These are phyloP conservation scores for Neofusicoccum parvum DNA, from an alignment of 2,329 filamentous ascomycete species.

Conservation along the genomic window DNA sequence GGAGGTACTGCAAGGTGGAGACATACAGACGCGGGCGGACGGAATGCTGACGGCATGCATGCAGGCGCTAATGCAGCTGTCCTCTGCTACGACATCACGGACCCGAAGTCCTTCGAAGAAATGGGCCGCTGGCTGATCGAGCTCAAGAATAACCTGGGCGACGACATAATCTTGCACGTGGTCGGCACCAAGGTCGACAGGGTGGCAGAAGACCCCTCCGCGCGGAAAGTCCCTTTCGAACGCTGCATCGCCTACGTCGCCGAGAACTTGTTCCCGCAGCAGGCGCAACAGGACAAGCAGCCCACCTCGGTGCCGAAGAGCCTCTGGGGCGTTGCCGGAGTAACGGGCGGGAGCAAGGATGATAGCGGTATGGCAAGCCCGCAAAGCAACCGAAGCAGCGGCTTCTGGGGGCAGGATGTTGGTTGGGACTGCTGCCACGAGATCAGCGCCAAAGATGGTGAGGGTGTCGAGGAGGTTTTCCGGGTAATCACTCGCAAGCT, in stretches of 20 bases:
- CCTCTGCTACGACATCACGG: constrained; percentile 92
- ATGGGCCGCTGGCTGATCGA: constrained; percentile 92
- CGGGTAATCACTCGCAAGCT: constrained; percentile 84
- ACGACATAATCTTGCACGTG: constrained; percentile 86
- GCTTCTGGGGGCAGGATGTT: constrained; percentile 88
- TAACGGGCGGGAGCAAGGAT: constrained; percentile 34
- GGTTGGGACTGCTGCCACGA: constrained; percentile 98
- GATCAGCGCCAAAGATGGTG: constrained; percentile 89
- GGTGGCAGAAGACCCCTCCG: constrained; percentile 77
- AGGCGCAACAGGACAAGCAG: constrained; percentile 10
- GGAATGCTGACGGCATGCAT: constrained; percentile 19
- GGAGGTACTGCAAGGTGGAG: background rate
- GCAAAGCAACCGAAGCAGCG: constrained; percentile 60
- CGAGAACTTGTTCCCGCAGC: constrained; percentile 66
- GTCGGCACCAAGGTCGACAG: constrained; percentile 81
- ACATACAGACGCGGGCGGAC: background rate
- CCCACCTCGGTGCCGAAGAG: constrained; percentile 25
- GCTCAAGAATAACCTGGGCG: constrained; percentile 73
- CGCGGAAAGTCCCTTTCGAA: constrained; percentile 87
- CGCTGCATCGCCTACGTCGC: constrained; percentile 94
- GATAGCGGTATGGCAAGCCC: constrained; percentile 47
- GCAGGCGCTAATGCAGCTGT: constrained; percentile 86
- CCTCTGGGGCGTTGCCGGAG: constrained; percentile 32
- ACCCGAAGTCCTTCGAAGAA: constrained; percentile 80
- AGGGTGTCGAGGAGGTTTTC: constrained; percentile 96